Evolutionary conservation across 2,329 filamentous ascomycete genomes (phyloP).

Genomic region (Kalaharituber pfeilii): DNA sequence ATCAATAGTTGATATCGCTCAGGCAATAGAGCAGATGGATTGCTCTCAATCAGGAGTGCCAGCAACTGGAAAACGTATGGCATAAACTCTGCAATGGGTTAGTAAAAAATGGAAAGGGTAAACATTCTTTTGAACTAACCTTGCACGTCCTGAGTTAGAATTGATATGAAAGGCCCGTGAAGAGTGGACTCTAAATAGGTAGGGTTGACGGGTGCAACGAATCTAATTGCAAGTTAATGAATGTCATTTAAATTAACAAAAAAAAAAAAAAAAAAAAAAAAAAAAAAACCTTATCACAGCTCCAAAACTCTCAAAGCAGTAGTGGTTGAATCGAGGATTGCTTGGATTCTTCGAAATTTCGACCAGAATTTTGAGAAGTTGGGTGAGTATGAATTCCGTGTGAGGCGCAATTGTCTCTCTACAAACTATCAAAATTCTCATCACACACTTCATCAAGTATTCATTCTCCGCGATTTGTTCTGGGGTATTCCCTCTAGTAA

Average conservation of each 20-base stretch:
- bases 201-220: constrained; percentile 49
- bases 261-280: constrained; percentile 18
- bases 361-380: constrained; percentile 75
- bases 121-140: constrained; percentile 31
- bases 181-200: constrained; percentile 61
- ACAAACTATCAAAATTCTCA: constrained; percentile 91
- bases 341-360: constrained; percentile 89
- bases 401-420: constrained; percentile 61
- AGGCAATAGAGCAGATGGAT: constrained; percentile 60
- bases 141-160: constrained; percentile 66
- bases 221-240: constrained; percentile 35
- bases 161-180: constrained; percentile 64
- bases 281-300: constrained; percentile 51
- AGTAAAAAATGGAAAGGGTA: background rate
- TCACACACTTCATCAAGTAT: constrained; percentile 95
- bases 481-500: constrained; percentile 67
- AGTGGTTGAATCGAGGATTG: constrained; percentile 97
- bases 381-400: constrained; percentile 59
- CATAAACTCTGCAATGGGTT: constrained; percentile 52
- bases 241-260: background rate
- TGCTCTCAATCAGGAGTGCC: constrained; percentile 73
- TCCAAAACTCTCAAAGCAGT: constrained; percentile 86
- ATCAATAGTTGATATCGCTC: constrained; percentile 67
- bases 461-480: constrained; percentile 97
- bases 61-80: constrained; percentile 95